Evolutionary conservation across 257 asterid species (phyloP).

Genomic region (Scutellaria baicalensis): DNA sequence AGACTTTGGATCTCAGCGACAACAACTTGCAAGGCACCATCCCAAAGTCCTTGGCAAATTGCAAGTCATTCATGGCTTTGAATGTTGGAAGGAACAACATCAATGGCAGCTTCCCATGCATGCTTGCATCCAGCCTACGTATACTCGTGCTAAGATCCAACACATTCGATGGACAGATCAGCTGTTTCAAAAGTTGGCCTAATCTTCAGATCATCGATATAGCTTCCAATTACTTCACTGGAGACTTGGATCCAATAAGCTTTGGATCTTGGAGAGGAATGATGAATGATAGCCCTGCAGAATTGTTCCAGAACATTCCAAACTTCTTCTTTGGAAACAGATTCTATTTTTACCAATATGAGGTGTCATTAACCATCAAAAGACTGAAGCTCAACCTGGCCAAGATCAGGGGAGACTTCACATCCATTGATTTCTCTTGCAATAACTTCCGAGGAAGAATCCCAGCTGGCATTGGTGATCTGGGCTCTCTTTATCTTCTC

Average conservation of each 20-base stretch:
- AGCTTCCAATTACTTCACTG: slow-evolving; percentile 46
- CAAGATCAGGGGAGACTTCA: slow-evolving; percentile 46
- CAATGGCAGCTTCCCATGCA: slow-evolving; percentile 31
- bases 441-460: slow-evolving; percentile 43
- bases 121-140: slow-evolving; percentile 31
- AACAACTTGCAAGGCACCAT: slow-evolving; percentile 30
- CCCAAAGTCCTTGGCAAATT: slow-evolving; percentile 31
- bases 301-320: background rate
- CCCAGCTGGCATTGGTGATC: slow-evolving; percentile 38
- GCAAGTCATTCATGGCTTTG: slow-evolving; percentile 25
- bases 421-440: slow-evolving; percentile 44
- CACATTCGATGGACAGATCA: slow-evolving; percentile 38
- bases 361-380: slow-evolving; percentile 47
- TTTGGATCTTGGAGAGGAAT: slow-evolving; percentile 40
- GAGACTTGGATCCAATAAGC: slow-evolving; percentile 20
- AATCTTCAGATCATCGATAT: slow-evolving; percentile 59
- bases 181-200: slow-evolving; percentile 41
- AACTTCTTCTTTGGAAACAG: slow-evolving; percentile 3
- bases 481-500: slow-evolving; percentile 42
- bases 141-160: slow-evolving; percentile 47
- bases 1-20: slow-evolving; percentile 33
- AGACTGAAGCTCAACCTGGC: slow-evolving; percentile 48
- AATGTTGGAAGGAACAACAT: slow-evolving; percentile 35
- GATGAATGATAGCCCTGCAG: slow-evolving; percentile 13
- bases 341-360: slow-evolving; percentile 40